Evolutionary conservation across 2,329 filamentous ascomycete genomes (phyloP).

Genomic region (Chaetoscypha palmicola): DNA sequence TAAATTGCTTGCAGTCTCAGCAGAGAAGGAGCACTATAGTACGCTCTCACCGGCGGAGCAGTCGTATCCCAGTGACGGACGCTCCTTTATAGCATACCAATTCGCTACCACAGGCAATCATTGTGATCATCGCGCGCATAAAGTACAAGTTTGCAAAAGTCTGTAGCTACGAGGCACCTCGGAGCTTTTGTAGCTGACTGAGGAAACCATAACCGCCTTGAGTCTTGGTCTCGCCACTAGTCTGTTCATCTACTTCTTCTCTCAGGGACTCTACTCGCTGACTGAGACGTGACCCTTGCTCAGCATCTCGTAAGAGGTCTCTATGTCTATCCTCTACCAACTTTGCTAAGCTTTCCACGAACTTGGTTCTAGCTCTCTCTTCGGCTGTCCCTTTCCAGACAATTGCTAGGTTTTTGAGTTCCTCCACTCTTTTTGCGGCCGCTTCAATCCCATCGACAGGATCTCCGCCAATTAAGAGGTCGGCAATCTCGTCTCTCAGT

Average conservation of each 20-base stretch:
- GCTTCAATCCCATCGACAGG: constrained; percentile 63
- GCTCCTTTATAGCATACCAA: no score
- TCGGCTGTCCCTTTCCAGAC: constrained; percentile 96
- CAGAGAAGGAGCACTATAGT: no score
- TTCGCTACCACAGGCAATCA: no score
- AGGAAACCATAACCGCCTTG: constrained; percentile 31
- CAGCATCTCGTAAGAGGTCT: constrained; percentile 29
- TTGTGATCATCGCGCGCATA: no score
- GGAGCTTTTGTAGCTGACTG: constrained; percentile 31
- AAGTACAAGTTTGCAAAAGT: not conserved
- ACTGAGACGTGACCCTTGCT: constrained; percentile 23
- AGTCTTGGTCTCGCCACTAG: constrained; percentile 19
- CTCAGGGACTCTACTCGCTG: constrained; percentile 24
- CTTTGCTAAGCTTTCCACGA: constrained; percentile 75
- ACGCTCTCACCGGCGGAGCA: no score
- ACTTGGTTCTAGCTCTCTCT: constrained; percentile 74
- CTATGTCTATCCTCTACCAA: constrained; percentile 66
- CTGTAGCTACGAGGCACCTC: constrained; percentile 24
- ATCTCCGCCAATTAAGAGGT: constrained; percentile 54
- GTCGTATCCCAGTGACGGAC: no score
- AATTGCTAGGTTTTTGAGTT: constrained; percentile 65
- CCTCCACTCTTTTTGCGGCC: constrained; percentile 67
- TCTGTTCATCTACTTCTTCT: constrained; percentile 15
- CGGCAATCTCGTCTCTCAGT: constrained; percentile 64
- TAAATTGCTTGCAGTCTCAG: no score